Conservation (phyloP, 495 filamentous ascomycete genomes). For the Xylaria nigripes region DNA sequence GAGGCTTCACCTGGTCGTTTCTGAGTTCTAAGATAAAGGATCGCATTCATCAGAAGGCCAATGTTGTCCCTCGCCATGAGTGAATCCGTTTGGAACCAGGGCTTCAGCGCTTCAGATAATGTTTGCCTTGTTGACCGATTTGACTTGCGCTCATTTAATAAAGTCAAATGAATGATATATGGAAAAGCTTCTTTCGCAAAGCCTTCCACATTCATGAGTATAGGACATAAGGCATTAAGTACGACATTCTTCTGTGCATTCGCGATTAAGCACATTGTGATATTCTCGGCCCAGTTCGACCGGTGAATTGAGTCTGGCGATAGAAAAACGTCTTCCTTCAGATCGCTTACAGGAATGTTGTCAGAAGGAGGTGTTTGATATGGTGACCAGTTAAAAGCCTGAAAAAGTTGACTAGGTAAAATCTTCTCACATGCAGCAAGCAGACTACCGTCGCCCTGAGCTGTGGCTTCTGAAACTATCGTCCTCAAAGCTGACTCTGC, state of each 20-base stretch:
- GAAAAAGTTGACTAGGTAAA: constrained; percentile 32
- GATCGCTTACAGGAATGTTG: constrained; percentile 10
- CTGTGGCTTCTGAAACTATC: constrained; percentile 49
- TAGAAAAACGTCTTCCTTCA: constrained; percentile 24
- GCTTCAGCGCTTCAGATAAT: constrained; percentile 41
- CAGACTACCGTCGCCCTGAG: constrained; percentile 38
- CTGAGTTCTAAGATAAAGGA: constrained; percentile 85
- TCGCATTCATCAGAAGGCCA: constrained; percentile 60
- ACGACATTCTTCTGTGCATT: constrained; percentile 55
- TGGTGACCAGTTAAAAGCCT: constrained; percentile 42
- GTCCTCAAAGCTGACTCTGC: constrained; percentile 70
- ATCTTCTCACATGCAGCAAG: constrained; percentile 41
- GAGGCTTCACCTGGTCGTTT: constrained; percentile 65
- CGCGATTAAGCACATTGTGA: constrained; percentile 54
- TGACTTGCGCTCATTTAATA: constrained; percentile 47
- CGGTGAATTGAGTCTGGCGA: constrained; percentile 28
- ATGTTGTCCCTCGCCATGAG: constrained; percentile 36
- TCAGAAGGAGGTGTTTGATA: constrained; percentile 44
- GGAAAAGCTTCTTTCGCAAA: constrained; percentile 67
- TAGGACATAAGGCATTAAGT: constrained; percentile 53
- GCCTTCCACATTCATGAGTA: constrained; percentile 53
- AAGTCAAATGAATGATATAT: constrained; percentile 70
- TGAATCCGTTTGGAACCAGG: constrained; percentile 42
- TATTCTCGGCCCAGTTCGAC: constrained; percentile 53
- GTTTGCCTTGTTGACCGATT: constrained; percentile 38